phyloP scores from a whole-genome alignment of 2,329 filamentous ascomycete genomes.

The Ophiostoma fasciatum region DNA sequence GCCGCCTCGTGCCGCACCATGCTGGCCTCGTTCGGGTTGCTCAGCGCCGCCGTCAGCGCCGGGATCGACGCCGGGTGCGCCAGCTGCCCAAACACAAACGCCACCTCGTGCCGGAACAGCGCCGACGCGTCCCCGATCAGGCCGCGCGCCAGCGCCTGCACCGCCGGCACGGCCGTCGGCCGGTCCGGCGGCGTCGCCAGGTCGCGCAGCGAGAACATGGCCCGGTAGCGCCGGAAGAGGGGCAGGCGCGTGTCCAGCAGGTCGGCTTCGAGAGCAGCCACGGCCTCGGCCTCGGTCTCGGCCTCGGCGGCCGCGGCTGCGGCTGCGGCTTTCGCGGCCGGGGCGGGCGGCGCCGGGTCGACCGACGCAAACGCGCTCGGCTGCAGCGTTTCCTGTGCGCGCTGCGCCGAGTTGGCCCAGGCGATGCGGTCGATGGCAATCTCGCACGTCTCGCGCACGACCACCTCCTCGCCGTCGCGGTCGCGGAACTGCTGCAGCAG shows the following conservation, averaged over 20 bases:
- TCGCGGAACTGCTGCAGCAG: slow-evolving; percentile 62
- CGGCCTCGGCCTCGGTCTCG: slow-evolving; percentile 17
- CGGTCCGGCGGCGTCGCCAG: slow-evolving; percentile 86
- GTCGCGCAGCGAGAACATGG: slow-evolving; percentile 95
- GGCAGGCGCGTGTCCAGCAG: slow-evolving; percentile 67
- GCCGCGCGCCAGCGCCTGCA: slow-evolving; percentile 73
- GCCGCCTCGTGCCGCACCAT: slow-evolving; percentile 98
- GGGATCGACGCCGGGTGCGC: slow-evolving; percentile 95
- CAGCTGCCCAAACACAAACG: slow-evolving; percentile 94
- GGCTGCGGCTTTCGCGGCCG: slow-evolving; percentile 41
- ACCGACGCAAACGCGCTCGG: slow-evolving; percentile 84
- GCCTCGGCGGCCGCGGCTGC: slow-evolving; percentile 13
- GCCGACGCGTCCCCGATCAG: slow-evolving; percentile 76
- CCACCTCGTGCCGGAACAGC: slow-evolving; percentile 93
- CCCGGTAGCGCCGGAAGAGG: slow-evolving; percentile 85
- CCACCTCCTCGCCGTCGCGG: slow-evolving; percentile 57
- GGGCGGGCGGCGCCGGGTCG: slow-evolving; percentile 82
- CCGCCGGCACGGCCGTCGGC: slow-evolving; percentile 74
- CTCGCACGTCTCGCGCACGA: slow-evolving; percentile 91
- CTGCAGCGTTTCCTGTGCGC: slow-evolving; percentile 55
- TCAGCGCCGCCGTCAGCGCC: slow-evolving; percentile 63
- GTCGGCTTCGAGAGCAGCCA: slow-evolving; percentile 58
- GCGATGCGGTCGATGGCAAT: slow-evolving; percentile 88
- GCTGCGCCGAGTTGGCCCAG: slow-evolving; percentile 70
- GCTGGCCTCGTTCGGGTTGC: slow-evolving; percentile 66